Evolutionary conservation across 2,329 filamentous ascomycete species (phyloP).

Genomic region (Sporothrix globosa): DNA sequence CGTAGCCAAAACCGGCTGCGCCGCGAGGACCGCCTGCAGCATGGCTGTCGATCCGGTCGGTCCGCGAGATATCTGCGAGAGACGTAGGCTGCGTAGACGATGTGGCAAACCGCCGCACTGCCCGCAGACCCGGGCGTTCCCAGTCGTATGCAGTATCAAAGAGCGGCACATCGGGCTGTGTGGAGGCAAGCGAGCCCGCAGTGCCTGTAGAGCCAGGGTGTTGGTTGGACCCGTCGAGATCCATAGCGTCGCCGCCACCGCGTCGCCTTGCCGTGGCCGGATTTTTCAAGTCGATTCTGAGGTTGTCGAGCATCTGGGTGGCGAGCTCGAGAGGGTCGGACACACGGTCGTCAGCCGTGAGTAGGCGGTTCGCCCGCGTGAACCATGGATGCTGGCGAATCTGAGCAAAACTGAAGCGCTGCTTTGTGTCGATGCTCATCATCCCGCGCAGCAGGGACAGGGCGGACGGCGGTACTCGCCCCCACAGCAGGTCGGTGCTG

Average conservation of each 20-base stretch:
- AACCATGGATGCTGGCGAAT: conserved; percentile 95
- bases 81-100: conserved; percentile 56
- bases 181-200: conserved; percentile 23
- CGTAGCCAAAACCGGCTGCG: conserved; percentile 29
- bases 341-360: conserved; percentile 73
- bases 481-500: conserved; percentile 84
- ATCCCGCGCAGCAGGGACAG: conserved; percentile 87
- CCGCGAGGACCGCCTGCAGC: conserved; percentile 35
- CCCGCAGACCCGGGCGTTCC: conserved; percentile 71
- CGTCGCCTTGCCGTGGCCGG: conserved; percentile 46
- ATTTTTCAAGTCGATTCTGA: conserved; percentile 85
- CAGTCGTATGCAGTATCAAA: conserved; percentile 82
- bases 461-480: conserved; percentile 71
- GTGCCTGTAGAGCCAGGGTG: not conserved
- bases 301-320: conserved; percentile 90
- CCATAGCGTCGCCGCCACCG: conserved; percentile 63
- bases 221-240: conserved; percentile 64
- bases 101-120: conserved; percentile 49
- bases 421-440: conserved; percentile 76
- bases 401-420: conserved; percentile 81
- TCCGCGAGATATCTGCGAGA: conserved; percentile 45
- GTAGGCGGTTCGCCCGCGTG: conserved; percentile 76
- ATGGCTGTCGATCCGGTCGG: conserved; percentile 40
- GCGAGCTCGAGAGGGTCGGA: conserved; percentile 81
- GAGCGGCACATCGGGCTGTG: conserved; percentile 67